Percentiles rank a stretch among this genome's conserved stretches.
phyloP scores from a whole-genome alignment of 2,329 filamentous ascomycete species.

The Beauveria varroae region DNA sequence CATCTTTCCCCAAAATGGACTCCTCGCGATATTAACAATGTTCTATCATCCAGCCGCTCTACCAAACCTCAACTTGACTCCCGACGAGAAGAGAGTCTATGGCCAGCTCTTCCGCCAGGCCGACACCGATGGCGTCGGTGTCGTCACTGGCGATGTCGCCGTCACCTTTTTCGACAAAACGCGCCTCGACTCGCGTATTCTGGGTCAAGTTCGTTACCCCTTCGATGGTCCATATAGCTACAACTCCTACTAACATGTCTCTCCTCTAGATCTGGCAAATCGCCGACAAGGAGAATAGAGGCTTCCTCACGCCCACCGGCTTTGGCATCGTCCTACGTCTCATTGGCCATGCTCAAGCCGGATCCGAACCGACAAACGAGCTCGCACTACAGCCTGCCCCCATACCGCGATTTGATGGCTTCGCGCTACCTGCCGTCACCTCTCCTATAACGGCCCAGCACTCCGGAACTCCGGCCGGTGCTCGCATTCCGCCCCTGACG shows the following conservation, averaged over 20 bases:
- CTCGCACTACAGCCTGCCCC: conserved; percentile 79
- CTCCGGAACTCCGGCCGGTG: conserved; percentile 51
- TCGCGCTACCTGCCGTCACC: conserved; percentile 35
- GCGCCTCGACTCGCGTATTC: conserved; percentile 71
- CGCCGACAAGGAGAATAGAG: conserved; percentile 92
- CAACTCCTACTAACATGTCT: not conserved
- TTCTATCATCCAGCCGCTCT: conserved; percentile 30
- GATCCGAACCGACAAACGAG: conserved; percentile 71
- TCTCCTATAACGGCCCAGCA: conserved; percentile 49
- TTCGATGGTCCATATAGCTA: not conserved
- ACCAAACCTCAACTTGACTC: conserved; percentile 73
- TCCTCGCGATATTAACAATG: not conserved
- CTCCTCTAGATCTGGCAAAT: conserved; percentile 88
- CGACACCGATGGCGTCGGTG: conserved; percentile 83
- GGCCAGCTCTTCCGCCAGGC: conserved; percentile 89
- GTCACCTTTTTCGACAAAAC: conserved; percentile 99
- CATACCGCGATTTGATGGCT: conserved; percentile 85
- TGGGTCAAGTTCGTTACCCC: conserved; percentile 63
- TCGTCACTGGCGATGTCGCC: conserved; percentile 91
- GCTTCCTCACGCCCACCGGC: conserved; percentile 83
- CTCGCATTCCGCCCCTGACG: conserved; percentile 81
- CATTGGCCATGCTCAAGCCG: conserved; percentile 91
- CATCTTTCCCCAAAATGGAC: not conserved
- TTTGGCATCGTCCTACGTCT: conserved; percentile 90
- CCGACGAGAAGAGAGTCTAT: conserved; percentile 91